phyloP scores from a whole-genome alignment of 352 stramenopile species.

The Globisporangium orthogonon region DNA sequence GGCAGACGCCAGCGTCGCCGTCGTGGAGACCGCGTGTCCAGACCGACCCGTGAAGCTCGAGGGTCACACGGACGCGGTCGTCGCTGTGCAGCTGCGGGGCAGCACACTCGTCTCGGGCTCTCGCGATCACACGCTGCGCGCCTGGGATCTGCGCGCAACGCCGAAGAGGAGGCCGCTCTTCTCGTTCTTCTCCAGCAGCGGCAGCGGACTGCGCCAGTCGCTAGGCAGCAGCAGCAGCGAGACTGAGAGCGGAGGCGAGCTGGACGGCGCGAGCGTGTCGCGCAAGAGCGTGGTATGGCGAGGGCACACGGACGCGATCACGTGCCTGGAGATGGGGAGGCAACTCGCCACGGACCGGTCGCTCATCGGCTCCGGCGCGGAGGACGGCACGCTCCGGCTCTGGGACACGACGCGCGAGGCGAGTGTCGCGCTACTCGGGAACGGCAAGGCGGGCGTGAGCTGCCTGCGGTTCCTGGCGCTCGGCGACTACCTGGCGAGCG shows the following conservation, averaged over 20 bases:
- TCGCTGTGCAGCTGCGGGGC: slow-evolving; percentile 49
- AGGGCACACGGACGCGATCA: slow-evolving; percentile 55
- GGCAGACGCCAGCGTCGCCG: slow-evolving; percentile 28
- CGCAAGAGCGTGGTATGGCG: slow-evolving; percentile 56
- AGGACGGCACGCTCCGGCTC: slow-evolving; percentile 62
- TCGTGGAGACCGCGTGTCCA: slow-evolving; percentile 28
- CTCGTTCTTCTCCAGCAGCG: slow-evolving; percentile 44
- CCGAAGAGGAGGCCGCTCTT: slow-evolving; percentile 55
- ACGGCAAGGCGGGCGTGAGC: slow-evolving; percentile 34
- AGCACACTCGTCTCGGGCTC: slow-evolving; percentile 63
- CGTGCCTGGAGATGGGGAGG: slow-evolving; percentile 66
- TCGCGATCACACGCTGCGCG: slow-evolving; percentile 61
- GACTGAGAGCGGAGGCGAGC: slow-evolving; percentile 19
- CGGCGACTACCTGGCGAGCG: slow-evolving; percentile 54
- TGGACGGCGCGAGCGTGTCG: slow-evolving; percentile 52
- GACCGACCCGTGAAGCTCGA: slow-evolving; percentile 40
- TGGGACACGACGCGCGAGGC: slow-evolving; percentile 68
- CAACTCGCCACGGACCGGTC: slow-evolving; percentile 51
- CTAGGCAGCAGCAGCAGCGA: slow-evolving; percentile 7
- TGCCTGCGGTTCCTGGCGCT: slow-evolving; percentile 59
- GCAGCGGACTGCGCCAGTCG: slow-evolving; percentile 2
- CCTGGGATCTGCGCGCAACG: slow-evolving; percentile 62
- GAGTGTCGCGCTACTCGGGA: slow-evolving; percentile 42
- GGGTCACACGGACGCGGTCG: slow-evolving; percentile 49
- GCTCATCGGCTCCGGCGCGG: slow-evolving; percentile 58